Base-by-base conservation (phyloP, 257 asterid genomes). In the Coffea canephora region DNA sequence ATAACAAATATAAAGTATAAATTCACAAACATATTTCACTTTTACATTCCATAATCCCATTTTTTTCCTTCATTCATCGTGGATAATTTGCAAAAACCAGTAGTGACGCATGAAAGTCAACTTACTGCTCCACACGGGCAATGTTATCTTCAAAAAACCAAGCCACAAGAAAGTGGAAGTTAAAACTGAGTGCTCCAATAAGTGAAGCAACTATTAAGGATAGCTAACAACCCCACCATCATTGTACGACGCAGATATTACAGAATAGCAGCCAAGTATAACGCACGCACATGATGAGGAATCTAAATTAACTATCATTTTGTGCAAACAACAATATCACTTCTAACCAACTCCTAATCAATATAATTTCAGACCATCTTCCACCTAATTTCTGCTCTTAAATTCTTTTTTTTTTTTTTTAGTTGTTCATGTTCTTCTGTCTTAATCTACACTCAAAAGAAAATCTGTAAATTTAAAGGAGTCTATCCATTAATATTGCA, bases 141-240 rank as follows among this genome's bases (percentile, higher is more conserved):
- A 52, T 2, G 2, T 49, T 49, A 49, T 52, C 57, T 52, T 52
- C 18, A 1, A 52, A 12, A 52, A 52, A 52, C 15, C 57, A 52
- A 11, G 3, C 54, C 54, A 0, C 2, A 8, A 49, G 54, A 49
- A 49, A 49, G 8, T 25, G 76, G 11, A 72, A 73, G 77, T 73
- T 34, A 5, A 52, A 52, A 25, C 6, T 3, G 11, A 27, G 55
- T 23, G 27, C 65, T 73, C 5, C 48, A 73, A 73, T 73, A 50
- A 73, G 50, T 27, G 77, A 50, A 73, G 65, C 48, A 54, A 74
- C 27, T 16, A 18, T 34, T 54, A 65, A 74, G 54, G 49, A 74
- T 31, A 48, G 36, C 36, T 3, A 36, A 52, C 77, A 74, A 8
- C 12, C 12, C 34, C 34, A 4, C 23, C 49, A 46, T 46, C 19